A percentile compares a stretch with the other conserved stretches of the same genome.
phyloP scores from a whole-genome alignment of 768 basidiomycete genomes.

The Ramaria sp. region DNA sequence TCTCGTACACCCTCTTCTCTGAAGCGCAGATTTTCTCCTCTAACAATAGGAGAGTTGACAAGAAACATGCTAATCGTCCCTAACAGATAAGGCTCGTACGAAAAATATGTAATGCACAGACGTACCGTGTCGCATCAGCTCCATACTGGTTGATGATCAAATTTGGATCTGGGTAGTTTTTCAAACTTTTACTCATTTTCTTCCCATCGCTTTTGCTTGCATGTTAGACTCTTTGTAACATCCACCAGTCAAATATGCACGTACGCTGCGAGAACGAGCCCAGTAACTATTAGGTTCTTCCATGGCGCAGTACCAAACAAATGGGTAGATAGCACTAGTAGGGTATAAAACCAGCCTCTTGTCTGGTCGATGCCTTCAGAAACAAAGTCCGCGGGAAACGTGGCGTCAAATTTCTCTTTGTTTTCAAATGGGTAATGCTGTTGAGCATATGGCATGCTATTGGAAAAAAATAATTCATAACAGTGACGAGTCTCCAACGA shows the following conservation, averaged over 20 bases:
- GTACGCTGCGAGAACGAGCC: slow-evolving; percentile 89
- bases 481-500: background rate
- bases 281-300: slow-evolving; percentile 96
- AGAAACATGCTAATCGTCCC: slow-evolving; percentile 80
- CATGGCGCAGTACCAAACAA: slow-evolving; percentile 90
- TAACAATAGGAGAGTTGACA: slow-evolving; percentile 97
- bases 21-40: slow-evolving; percentile 96
- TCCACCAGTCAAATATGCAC: slow-evolving; percentile 19
- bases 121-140: slow-evolving; percentile 85
- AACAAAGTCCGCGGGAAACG: slow-evolving; percentile 93
- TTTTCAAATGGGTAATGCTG: slow-evolving; percentile 98
- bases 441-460: slow-evolving; percentile 97
- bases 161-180: slow-evolving; percentile 95
- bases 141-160: slow-evolving; percentile 84
- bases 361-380: slow-evolving; percentile 99
- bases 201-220: slow-evolving; percentile 70
- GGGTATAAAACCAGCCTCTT: slow-evolving; percentile 98
- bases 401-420: slow-evolving; percentile 70
- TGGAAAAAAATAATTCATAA: background rate
- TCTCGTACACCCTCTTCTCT: slow-evolving; percentile 97
- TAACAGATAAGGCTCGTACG: background rate
- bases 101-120: background rate
- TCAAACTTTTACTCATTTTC: slow-evolving; percentile 98
- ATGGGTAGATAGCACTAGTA: slow-evolving; percentile 92
- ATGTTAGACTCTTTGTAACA: background rate